Conservation (phyloP, 345 rosid species). For the Erucastrum elatum region DNA sequence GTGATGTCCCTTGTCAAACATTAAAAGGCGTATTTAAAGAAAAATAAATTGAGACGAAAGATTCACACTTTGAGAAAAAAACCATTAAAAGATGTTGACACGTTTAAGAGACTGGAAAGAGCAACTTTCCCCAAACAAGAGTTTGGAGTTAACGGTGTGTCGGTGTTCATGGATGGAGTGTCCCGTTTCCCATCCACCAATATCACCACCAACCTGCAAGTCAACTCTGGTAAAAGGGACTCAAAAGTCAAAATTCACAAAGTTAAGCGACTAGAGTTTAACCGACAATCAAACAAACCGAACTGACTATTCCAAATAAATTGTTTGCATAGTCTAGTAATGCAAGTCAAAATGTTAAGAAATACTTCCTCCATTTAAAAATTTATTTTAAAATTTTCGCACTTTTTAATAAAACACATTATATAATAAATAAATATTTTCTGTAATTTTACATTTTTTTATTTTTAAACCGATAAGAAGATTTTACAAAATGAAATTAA, state of each 20-base stretch:
- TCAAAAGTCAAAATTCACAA: background rate
- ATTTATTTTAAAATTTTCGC: too few relatives aligned
- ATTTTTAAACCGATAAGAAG: too few relatives aligned
- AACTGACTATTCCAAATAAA: too few relatives aligned
- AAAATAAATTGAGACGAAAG: background rate
- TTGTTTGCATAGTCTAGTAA: too few relatives aligned
- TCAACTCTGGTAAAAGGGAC: conserved; percentile 2
- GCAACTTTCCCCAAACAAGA: background rate
- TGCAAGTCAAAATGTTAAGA: too few relatives aligned
- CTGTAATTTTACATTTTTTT: too few relatives aligned
- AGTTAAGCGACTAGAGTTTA: too few relatives aligned
- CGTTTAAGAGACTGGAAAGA: background rate
- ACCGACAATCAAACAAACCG: too few relatives aligned
- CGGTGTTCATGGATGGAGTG: background rate
- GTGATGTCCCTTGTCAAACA: background rate
- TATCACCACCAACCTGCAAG: background rate
- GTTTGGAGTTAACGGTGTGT: background rate
- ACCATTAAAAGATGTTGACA: background rate
- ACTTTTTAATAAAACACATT: too few relatives aligned
- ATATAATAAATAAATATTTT: too few relatives aligned
- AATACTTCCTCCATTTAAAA: too few relatives aligned
- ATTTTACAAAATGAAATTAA: too few relatives aligned
- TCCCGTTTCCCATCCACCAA: background rate
- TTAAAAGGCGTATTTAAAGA: background rate
- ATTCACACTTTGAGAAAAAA: background rate